Evolutionary conservation across 2,329 filamentous ascomycete genomes (phyloP).

Genomic region (Penicillium vulpinum): DNA sequence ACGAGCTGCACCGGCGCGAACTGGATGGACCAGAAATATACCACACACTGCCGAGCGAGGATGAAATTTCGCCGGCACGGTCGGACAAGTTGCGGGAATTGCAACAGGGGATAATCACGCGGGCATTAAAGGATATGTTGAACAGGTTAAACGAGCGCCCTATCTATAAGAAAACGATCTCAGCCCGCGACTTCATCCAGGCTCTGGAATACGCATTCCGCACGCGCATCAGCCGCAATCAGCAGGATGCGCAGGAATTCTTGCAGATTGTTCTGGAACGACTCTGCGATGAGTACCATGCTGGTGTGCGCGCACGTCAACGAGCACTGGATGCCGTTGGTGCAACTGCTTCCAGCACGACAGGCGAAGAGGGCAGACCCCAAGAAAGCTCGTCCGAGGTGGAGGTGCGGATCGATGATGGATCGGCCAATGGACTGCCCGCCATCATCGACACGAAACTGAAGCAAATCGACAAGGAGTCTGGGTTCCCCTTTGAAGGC

Average conservation of each 20-base stretch:
- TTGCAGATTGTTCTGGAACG: slow-evolving; percentile 90
- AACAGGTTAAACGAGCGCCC: slow-evolving; percentile 91
- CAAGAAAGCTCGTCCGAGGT: slow-evolving; percentile 29
- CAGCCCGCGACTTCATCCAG: slow-evolving; percentile 77
- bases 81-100: slow-evolving; percentile 58
- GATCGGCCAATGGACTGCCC: slow-evolving; percentile 32
- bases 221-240: slow-evolving; percentile 86
- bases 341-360: slow-evolving; percentile 18
- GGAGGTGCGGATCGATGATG: slow-evolving; percentile 41
- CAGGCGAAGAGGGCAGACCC: slow-evolving; percentile 8
- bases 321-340: slow-evolving; percentile 31
- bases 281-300: slow-evolving; percentile 90
- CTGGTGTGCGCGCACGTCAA: slow-evolving; percentile 70
- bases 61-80: slow-evolving; percentile 39
- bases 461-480: slow-evolving; percentile 40
- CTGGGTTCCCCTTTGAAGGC: slow-evolving; percentile 86
- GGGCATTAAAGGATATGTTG: slow-evolving; percentile 86
- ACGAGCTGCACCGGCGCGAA: slow-evolving; percentile 80
- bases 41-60: slow-evolving; percentile 55
- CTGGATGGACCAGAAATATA: slow-evolving; percentile 80
- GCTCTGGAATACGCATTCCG: slow-evolving; percentile 83
- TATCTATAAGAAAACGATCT: slow-evolving; percentile 90
- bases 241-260: slow-evolving; percentile 98
- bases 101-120: slow-evolving; percentile 79
- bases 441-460: slow-evolving; percentile 41